Percentiles rank a stretch among this genome's conserved stretches.
Conservation (phyloP, 495 filamentous ascomycete genomes). For the Daldinia grandis region DNA sequence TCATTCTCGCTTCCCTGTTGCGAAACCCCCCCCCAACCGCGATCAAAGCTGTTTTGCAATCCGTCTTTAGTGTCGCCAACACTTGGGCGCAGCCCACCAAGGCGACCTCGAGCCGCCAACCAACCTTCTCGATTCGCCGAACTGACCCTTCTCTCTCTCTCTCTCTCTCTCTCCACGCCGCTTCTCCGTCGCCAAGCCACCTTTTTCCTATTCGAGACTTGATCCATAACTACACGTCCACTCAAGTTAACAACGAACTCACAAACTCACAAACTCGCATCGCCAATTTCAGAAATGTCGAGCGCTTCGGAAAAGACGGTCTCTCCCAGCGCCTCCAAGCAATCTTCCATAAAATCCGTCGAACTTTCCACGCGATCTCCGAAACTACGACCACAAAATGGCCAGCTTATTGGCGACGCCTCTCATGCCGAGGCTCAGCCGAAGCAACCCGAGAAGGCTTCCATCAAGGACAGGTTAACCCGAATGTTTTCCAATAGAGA, state of each 20-base stretch:
- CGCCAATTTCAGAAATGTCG: slow-evolving; percentile 40
- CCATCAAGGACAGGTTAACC: slow-evolving; percentile 59
- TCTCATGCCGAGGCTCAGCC: slow-evolving; percentile 41
- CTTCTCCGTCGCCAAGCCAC: slow-evolving; percentile 44
- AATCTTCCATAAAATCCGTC: slow-evolving; percentile 57
- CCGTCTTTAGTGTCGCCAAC: slow-evolving; percentile 38
- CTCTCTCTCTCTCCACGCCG: slow-evolving; percentile 27
- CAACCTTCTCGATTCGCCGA: slow-evolving; percentile 36
- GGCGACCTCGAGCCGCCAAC: slow-evolving; percentile 45
- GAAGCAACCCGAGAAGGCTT: slow-evolving; percentile 55
- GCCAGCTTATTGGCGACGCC: slow-evolving; percentile 38
- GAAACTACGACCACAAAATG: slow-evolving; percentile 51
- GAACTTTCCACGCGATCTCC: slow-evolving; percentile 53
- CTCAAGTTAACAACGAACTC: slow-evolving; percentile 2
- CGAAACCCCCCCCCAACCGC: slow-evolving; percentile 13
- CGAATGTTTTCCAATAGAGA: slow-evolving; percentile 63
- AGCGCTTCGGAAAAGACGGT: slow-evolving; percentile 48
- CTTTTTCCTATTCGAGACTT: slow-evolving; percentile 38
- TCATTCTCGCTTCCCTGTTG: slow-evolving; percentile 28
- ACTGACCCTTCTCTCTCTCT: slow-evolving; percentile 8
- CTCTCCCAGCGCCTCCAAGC: slow-evolving; percentile 53
- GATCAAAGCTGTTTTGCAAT: slow-evolving; percentile 44
- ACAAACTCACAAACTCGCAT: slow-evolving; percentile 8
- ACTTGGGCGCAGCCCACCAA: slow-evolving; percentile 47
- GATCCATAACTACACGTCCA: slow-evolving; percentile 12